Evolutionary conservation across 2,329 filamentous ascomycete species (phyloP), one percentile per base, ranked within the genome.

Genomic region (Ambrosiella beaveri): DNA sequence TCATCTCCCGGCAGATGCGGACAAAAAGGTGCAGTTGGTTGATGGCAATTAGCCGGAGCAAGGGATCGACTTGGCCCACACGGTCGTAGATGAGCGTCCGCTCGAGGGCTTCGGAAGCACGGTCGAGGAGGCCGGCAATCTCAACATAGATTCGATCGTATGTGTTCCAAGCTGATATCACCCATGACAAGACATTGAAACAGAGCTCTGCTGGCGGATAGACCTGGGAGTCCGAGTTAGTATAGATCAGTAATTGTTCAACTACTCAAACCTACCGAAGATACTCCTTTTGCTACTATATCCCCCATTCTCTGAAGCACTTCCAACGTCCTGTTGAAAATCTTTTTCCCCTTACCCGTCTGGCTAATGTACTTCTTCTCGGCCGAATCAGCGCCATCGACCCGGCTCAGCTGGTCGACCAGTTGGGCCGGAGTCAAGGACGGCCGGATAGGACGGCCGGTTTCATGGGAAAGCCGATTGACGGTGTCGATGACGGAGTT

Each of bases 1-100:
- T 41, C 12, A 50, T 17, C 9, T 53, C 12, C 7, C 49, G 35
- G 15, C 57, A 58, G 15, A 58, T 49, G 11, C 44, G 44, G 11
- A 55, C 52, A 27, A 58, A 58, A 4, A 58, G 51, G 6, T 39
- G 19, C 15, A 58, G 15, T 8, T 58, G 52, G 13, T 40, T 39
- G n/a, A 50, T 19, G 1, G 44, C 57, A 36, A 58, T 58, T 13
- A 47, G 13, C 17, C 38, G 51, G n/a, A 58, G 27, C 8, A 54
- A 12, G 3, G 51, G 51, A 36, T 54, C 51, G 6, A 58, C 50
- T 9, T 19, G 37, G 7, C 7, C 17, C 27, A 19, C 44, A 1
- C 27, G 7, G 38, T 38, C 36, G 44, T 58, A 55, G 13, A 35
- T 37, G 1, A 13, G 7, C 7, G 55, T 3, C 12, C 57, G 19